These are phyloP conservation scores for Calonectria multiphialidica DNA, from an alignment of 2,329 filamentous ascomycete species.

Conservation along the genomic window DNA sequence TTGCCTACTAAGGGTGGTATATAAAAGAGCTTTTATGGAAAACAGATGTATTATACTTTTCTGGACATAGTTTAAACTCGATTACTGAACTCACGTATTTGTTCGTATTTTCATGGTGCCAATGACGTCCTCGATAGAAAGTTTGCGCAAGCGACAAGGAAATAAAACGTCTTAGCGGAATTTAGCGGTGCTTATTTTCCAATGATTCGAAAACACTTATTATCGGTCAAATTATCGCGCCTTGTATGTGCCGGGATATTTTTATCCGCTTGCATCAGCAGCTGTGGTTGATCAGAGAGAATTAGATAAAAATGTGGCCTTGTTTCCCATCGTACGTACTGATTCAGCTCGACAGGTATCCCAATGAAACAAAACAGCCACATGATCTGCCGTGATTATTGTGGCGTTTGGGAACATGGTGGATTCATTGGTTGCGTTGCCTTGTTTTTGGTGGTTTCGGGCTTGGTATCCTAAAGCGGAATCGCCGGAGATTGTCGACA, in stretches of 20 bases:
- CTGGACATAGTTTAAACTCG: background rate
- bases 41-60: background rate
- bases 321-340: background rate
- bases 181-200: background rate
- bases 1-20: background rate
- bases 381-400: background rate
- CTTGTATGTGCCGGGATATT: background rate
- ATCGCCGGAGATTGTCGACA: background rate
- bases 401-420: background rate
- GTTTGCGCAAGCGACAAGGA: background rate
- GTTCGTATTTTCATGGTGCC: background rate
- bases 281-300: background rate
- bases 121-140: background rate
- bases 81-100: background rate
- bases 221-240: too few species aligned
- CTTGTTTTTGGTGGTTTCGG: background rate
- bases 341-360: constrained; percentile 7
- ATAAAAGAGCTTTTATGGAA: background rate
- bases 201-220: background rate
- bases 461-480: background rate
- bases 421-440: background rate
- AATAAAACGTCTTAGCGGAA: background rate
- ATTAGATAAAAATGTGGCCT: background rate
- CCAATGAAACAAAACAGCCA: background rate
- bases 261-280: background rate